phyloP scores from a whole-genome alignment of 2,329 filamentous ascomycete genomes.

The Ceratocystis papillata region DNA sequence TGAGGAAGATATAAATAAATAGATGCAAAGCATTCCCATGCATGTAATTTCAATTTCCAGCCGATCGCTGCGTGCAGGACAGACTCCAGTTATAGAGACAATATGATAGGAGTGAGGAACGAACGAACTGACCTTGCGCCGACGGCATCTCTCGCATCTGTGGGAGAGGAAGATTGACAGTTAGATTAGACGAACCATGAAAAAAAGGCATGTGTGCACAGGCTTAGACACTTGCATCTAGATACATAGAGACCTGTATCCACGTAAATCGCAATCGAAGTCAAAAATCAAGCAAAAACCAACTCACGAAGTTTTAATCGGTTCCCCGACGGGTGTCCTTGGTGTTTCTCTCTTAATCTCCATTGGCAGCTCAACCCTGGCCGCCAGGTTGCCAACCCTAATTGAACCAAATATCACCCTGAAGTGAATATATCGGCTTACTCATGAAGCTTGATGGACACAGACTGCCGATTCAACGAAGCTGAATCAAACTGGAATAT shows the following conservation, averaged over 20 bases:
- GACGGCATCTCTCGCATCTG: conserved; percentile 38
- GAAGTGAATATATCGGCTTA: background rate
- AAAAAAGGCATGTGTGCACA: background rate
- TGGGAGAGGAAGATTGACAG: background rate
- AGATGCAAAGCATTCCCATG: background rate
- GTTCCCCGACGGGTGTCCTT: conserved; percentile 31
- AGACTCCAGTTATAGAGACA: background rate
- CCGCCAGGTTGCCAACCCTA: background rate
- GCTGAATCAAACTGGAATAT: background rate
- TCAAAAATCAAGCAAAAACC: background rate
- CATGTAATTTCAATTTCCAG: too few species aligned
- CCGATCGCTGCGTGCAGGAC: too few species aligned
- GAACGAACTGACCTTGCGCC: conserved; percentile 33
- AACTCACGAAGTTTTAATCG: conserved; percentile 33
- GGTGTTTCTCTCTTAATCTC: background rate
- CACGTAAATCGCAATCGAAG: background rate
- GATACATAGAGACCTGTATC: background rate
- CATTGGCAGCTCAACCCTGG: conserved; percentile 25
- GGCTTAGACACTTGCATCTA: background rate
- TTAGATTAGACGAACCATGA: background rate
- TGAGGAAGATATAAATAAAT: background rate
- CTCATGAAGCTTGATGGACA: conserved; percentile 2
- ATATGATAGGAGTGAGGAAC: background rate
- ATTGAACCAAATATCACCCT: background rate
- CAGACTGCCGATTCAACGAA: background rate